Evolutionary conservation across 2,329 filamentous ascomycete species (phyloP).

Genomic region (Beauveria rudraprayagi): DNA sequence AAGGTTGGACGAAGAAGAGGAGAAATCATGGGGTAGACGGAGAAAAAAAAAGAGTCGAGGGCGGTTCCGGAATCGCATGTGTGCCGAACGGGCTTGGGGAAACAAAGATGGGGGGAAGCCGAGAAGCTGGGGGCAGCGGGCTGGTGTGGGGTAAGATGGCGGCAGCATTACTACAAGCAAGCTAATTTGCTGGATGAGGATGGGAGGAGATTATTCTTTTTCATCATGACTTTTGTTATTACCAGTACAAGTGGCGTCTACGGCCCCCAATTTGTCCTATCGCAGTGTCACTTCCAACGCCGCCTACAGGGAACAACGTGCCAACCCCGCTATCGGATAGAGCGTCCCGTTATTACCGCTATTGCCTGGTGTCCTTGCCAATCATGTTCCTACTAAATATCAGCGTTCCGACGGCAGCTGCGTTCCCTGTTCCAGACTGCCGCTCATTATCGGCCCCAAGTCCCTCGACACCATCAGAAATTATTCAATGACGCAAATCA

Average conservation of each 20-base stretch:
- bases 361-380: not conserved
- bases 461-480: not conserved
- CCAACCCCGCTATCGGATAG: not conserved
- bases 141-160: conserved; percentile 1
- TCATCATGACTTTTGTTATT: not conserved
- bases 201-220: not conserved
- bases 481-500: not conserved
- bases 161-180: conserved; percentile 3
- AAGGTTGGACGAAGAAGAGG: not conserved
- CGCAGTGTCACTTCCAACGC: not conserved
- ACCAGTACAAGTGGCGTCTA: not conserved
- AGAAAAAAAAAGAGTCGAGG: not conserved
- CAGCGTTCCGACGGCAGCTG: not conserved
- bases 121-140: not conserved
- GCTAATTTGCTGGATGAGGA: not conserved
- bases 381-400: not conserved
- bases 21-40: not conserved
- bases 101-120: not conserved
- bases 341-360: conserved; percentile 9
- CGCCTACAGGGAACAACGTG: not conserved
- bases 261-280: not conserved
- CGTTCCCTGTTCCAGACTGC: not conserved
- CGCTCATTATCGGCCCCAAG: not conserved
- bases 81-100: not conserved
- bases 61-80: not conserved